These are phyloP conservation scores for Pythium vanterpoolii DNA, from an alignment of 352 stramenopile species.

Conservation along the genomic window DNA sequence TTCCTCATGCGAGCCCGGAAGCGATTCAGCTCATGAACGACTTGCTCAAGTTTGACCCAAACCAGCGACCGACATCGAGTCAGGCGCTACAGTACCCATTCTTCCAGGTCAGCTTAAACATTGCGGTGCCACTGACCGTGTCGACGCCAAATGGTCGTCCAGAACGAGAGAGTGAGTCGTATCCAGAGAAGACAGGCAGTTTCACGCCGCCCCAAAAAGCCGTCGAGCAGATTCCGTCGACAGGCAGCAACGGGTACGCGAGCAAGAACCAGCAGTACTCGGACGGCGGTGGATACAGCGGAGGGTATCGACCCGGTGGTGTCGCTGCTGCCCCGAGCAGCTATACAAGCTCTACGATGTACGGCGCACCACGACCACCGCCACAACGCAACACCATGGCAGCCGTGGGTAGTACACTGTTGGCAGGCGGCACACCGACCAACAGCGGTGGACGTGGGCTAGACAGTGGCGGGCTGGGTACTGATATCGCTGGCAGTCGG, in stretches of 20 bases:
- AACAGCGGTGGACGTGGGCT: slow-evolving; percentile 40
- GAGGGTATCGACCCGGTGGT: slow-evolving; percentile 12
- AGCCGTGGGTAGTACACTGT: slow-evolving; percentile 59
- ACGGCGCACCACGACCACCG: slow-evolving; percentile 38
- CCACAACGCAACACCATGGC: slow-evolving; percentile 70
- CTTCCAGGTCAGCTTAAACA: slow-evolving; percentile 88
- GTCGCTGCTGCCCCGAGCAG: slow-evolving; percentile 10
- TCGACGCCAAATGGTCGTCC: slow-evolving; percentile 57
- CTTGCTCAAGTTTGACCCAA: slow-evolving; percentile 92
- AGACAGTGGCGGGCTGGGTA: slow-evolving; percentile 43
- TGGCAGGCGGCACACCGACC: slow-evolving; percentile 47
- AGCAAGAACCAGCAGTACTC: slow-evolving; percentile 56
- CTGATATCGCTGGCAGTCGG: slow-evolving; percentile 54
- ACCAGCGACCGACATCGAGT: slow-evolving; percentile 89
- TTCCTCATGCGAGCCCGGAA: slow-evolving; percentile 89
- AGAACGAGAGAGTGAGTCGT: slow-evolving; percentile 31
- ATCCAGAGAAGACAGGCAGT: slow-evolving; percentile 33
- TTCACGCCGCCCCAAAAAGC: slow-evolving; percentile 69
- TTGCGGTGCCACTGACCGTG: slow-evolving; percentile 64
- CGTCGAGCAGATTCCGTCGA: slow-evolving; percentile 36
- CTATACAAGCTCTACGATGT: slow-evolving; percentile 21
- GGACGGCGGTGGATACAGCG: slow-evolving; percentile 28
- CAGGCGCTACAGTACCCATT: slow-evolving; percentile 95
- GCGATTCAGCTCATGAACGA: slow-evolving; percentile 92
- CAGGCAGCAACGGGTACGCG: slow-evolving; percentile 39